Evolutionary conservation across 139 green algal genomes (phyloP).

Genomic region (Astrephomene gubernaculifera): DNA sequence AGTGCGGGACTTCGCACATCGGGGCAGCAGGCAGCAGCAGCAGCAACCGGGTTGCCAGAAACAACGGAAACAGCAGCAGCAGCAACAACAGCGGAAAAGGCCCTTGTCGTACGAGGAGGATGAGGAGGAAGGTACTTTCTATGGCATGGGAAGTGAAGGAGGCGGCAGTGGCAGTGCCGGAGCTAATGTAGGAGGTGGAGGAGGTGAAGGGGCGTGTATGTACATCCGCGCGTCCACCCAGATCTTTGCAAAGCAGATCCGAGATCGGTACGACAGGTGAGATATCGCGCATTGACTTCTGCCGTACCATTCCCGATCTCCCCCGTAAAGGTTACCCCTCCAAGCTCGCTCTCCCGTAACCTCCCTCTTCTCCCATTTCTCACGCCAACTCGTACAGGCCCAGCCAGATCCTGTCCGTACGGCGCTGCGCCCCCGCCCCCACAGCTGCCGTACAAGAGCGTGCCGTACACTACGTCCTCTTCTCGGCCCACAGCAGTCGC

Average conservation of each 20-base stretch:
- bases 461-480: slow-evolving; percentile 23
- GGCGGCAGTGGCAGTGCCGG: not conserved
- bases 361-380: too few species aligned
- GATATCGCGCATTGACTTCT: too few species aligned
- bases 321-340: too few species aligned
- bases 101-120: too few species aligned
- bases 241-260: not conserved
- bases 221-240: slow-evolving; percentile 10
- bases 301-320: too few species aligned
- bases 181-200: not conserved
- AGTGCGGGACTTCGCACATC: slow-evolving; percentile 9
- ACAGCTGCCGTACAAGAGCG: slow-evolving; percentile 4
- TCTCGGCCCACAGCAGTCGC: slow-evolving; percentile 8
- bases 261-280: slow-evolving; percentile 6
- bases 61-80: slow-evolving; percentile 7
- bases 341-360: too few species aligned
- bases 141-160: too few species aligned
- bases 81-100: not conserved
- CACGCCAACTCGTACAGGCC: too few species aligned
- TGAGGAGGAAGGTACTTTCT: not conserved
- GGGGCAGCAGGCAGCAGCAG: not conserved
- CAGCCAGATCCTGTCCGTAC: not conserved
- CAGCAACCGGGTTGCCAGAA: too few species aligned
- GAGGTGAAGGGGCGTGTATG: not conserved
- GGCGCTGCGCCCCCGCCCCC: not conserved